Evolutionary conservation across 2,329 filamentous ascomycete species (phyloP).

Genomic region (Rachicladosporium sp.): DNA sequence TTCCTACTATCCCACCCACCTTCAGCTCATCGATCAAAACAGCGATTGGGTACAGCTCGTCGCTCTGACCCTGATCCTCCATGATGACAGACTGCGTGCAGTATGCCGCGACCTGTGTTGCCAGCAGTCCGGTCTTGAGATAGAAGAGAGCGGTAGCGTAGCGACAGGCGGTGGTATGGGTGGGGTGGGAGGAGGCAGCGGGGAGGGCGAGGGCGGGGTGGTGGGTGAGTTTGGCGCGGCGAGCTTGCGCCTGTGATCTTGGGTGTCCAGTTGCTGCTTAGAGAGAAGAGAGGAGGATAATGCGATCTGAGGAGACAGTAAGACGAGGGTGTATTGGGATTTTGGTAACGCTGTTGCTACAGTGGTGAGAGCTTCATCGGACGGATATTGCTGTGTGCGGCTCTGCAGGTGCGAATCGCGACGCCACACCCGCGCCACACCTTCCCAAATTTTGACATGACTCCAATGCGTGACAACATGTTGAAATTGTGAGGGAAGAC

Average conservation of each 20-base stretch:
- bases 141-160: constrained; percentile 14
- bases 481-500: not conserved
- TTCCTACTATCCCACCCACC: constrained; percentile 41
- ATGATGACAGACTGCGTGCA: constrained; percentile 39
- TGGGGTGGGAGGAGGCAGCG: not conserved
- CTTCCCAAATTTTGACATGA: constrained; percentile 6
- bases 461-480: not conserved
- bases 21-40: constrained; percentile 99
- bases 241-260: too few relatives aligned
- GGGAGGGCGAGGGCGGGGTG: too few relatives aligned
- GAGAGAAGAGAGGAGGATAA: too few relatives aligned
- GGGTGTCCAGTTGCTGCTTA: too few relatives aligned
- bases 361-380: too few relatives aligned
- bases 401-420: not conserved
- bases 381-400: too few relatives aligned
- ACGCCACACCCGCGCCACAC: constrained; percentile 2
- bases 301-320: too few relatives aligned
- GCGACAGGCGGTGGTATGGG: constrained; percentile 13
- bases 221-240: too few relatives aligned
- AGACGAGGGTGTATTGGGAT: not conserved
- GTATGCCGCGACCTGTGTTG: too few relatives aligned
- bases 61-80: constrained; percentile 83
- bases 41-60: constrained; percentile 99
- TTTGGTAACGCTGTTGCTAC: constrained; percentile 3
- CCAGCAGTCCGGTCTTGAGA: constrained; percentile 8